Percentiles rank a stretch among this genome's conserved stretches.
phyloP scores from a whole-genome alignment of 495 filamentous ascomycete genomes.

The Xanthoparmelia taractica region DNA sequence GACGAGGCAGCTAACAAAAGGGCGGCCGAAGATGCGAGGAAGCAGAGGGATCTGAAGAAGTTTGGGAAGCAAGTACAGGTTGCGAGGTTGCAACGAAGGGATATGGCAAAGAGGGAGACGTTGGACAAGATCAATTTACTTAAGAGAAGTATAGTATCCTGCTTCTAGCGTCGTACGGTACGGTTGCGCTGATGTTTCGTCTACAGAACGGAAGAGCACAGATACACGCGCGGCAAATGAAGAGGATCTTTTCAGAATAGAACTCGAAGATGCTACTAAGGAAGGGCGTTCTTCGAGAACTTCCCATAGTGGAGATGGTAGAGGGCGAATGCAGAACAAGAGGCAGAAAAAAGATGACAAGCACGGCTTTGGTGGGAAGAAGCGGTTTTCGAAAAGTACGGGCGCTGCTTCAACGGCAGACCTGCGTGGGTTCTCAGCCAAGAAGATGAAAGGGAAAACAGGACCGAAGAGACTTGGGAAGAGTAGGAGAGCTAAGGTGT shows the following conservation, averaged over 20 bases:
- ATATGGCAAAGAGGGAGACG: conserved; percentile 81
- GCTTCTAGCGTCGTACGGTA: neutral
- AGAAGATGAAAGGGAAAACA: conserved; percentile 69
- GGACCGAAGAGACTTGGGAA: conserved; percentile 54
- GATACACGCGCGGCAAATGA: conserved; percentile 60
- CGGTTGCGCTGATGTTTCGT: conserved; percentile 25
- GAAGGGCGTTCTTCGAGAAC: conserved; percentile 33
- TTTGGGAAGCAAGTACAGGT: conserved; percentile 99
- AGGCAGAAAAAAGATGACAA: conserved; percentile 88
- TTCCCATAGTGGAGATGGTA: conserved; percentile 25
- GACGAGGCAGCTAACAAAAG: conserved; percentile 90
- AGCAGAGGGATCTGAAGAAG: conserved; percentile 93
- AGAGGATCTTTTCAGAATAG: conserved; percentile 88
- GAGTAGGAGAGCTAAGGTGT: conserved; percentile 46
- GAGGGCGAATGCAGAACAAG: conserved; percentile 46
- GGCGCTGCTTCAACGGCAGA: conserved; percentile 75
- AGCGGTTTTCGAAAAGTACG: conserved; percentile 77
- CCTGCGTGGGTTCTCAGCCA: conserved; percentile 64
- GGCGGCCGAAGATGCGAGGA: conserved; percentile 81
- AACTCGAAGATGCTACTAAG: conserved; percentile 69
- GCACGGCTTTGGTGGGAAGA: conserved; percentile 93
- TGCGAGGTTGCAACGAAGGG: conserved; percentile 86
- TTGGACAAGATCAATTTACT: conserved; percentile 87
- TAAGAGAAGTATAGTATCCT: conserved; percentile 71
- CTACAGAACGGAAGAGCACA: conserved; percentile 73